These are phyloP conservation scores for Narthecium ossifragum DNA, from an alignment of 106 monocot species.

Conservation along the genomic window DNA sequence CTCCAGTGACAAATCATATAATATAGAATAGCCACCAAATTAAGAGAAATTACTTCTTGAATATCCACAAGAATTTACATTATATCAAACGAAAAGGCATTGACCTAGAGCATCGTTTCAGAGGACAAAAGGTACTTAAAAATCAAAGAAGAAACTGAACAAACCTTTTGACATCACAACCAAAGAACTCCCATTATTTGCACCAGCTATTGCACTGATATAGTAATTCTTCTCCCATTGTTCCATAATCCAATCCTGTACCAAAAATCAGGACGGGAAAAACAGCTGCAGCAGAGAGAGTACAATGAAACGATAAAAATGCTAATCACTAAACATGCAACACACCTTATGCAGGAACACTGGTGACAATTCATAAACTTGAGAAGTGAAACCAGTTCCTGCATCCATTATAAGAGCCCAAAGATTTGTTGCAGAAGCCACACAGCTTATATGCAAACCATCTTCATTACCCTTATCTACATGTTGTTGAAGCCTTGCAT, in stretches of 20 bases:
- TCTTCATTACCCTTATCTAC: conserved; percentile 91
- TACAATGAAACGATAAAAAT: neutral
- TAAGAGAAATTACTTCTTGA: too few relatives aligned
- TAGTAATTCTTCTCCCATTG: conserved; percentile 97
- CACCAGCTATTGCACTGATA: conserved; percentile 89
- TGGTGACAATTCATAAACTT: conserved; percentile 87
- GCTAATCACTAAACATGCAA: neutral
- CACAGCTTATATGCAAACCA: conserved; percentile 88
- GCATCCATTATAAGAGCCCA: conserved; percentile 99
- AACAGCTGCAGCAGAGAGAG: neutral
- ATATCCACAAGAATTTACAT: too few relatives aligned
- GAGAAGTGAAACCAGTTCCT: conserved; percentile 78
- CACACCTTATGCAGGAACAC: conserved; percentile 85
- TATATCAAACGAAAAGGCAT: too few relatives aligned
- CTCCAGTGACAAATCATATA: too few relatives aligned
- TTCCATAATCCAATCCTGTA: conserved; percentile 98
- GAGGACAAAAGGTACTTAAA: neutral
- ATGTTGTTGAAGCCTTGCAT: conserved; percentile 75
- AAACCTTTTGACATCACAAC: conserved; percentile 98
- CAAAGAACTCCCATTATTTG: conserved; percentile 88
- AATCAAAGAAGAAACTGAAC: conserved; percentile 4
- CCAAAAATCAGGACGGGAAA: too few relatives aligned
- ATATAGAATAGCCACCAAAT: too few relatives aligned
- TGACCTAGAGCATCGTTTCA: too few relatives aligned
- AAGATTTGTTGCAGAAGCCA: conserved; percentile 72